A percentile compares a stretch with the other conserved stretches of the same genome.
Conservation (phyloP, 345 rosid genomes). For the Bruguiera parviflora region DNA sequence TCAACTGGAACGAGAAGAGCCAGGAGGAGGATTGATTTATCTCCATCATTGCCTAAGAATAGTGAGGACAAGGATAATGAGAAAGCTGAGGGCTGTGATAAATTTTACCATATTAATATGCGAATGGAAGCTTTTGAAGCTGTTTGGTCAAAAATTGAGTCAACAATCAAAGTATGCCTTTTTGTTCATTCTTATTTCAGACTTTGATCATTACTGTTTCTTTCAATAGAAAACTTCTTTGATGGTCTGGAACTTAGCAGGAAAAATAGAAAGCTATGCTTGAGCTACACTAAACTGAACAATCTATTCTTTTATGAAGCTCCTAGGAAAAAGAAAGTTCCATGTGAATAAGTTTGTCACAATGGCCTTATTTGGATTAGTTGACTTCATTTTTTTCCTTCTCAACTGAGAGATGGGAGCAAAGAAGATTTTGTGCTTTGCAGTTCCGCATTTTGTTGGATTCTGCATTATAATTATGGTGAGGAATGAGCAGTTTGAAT, state of each 20-base stretch:
- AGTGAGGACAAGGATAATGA: conserved; percentile 26
- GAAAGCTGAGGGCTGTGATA: conserved; percentile 27
- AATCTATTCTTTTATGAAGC: too few species aligned
- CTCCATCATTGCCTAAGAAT: conserved; percentile 27
- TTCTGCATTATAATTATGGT: not conserved
- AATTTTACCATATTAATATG: conserved; percentile 18
- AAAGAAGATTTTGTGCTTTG: not conserved
- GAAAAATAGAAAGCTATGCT: too few species aligned
- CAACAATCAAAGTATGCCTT: conserved; percentile 44
- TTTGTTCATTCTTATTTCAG: conserved; percentile 5
- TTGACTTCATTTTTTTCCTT: too few species aligned
- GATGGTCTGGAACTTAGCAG: too few species aligned
- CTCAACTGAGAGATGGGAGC: too few species aligned
- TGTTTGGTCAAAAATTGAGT: conserved; percentile 69
- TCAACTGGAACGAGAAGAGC: conserved; percentile 33
- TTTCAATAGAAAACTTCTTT: not conserved
- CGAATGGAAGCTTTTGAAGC: conserved; percentile 54
- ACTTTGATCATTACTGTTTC: not conserved
- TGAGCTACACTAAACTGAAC: too few species aligned
- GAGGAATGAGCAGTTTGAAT: not conserved
- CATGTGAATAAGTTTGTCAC: too few species aligned
- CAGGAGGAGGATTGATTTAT: conserved; percentile 53
- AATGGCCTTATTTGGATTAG: too few species aligned
- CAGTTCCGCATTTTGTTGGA: not conserved
- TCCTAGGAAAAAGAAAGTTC: too few species aligned